Base-by-base conservation (phyloP, 2,329 filamentous ascomycete species). In the Apiospora saccharicola region DNA sequence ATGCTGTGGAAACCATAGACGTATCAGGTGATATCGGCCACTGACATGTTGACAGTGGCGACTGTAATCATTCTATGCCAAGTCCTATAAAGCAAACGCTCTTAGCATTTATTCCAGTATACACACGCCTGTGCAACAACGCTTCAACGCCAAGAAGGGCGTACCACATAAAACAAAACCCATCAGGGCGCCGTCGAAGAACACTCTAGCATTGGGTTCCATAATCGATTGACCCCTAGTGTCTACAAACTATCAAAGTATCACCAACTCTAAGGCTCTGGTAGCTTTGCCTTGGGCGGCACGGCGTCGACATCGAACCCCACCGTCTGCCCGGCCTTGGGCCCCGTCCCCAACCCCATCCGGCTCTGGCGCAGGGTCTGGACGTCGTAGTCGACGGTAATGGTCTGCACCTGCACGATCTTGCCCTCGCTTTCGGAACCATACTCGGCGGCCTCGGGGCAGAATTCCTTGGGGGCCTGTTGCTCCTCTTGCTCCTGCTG, bases 391-490 rank as follows among this genome's bases (percentile, higher is more conserved):
- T 68, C 37, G 12, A 68, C n/a, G 2, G 64, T 68, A 16, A 68
- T 26, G 37, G 64, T 68, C 64, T 68, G 37, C 22, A 68, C 64
- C 64, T 68, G 37, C 22, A 68, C 64, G 37, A 68, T 68, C n/a
- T 46, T 46, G 64, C 37, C 37, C 14, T 68, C 43, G 37, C 64
- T 68, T 4, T 68, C 64, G 37, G 43, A 30, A 37, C 43, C 64
- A 37, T 24, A 46, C 53, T 61, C 53, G 30, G 26, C 30, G 53
- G 53, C 53, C 53, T 61, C 53, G 64, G 64, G 43, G 37, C 43
- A 46, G 64, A 68, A 46, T 7, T 24, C 10, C n/a, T 46, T 30
- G 22, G 37, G 64, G n/a, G n/a, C n/a, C n/a, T n/a, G n/a, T n/a
- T n/a, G n/a, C n/a, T n/a, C 22, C 30, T 30, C 8, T 8, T 26